Base-by-base conservation (phyloP, 1,139 yeast genomes). In the Zygosaccharomyces sapae region DNA sequence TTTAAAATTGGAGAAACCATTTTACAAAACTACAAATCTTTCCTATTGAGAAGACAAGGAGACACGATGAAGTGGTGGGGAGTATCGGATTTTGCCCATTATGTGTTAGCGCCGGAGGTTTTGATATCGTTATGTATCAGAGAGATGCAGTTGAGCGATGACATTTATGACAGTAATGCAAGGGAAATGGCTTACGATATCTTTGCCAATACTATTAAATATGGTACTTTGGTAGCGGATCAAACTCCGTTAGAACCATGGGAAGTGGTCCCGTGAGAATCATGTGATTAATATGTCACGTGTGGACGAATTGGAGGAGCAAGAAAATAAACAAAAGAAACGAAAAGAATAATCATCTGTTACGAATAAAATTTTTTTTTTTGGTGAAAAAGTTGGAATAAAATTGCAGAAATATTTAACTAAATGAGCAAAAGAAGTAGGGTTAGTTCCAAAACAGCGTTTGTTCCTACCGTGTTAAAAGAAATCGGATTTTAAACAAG, bases 71-170 rank as follows among this genome's bases (percentile, higher is more conserved):
- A 70, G 36, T 83, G 80, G 68, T 83, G 88, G 88, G 79, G 84
- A 1, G 56, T 70, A 0, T 70, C 72, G 19, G 77, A 77, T 44
- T 84, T 82, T 57, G 64, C 75, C 1, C 71, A 76, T 5, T 80
- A 79, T 56, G 81, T 83, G 0, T 62, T 84, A 20, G 81, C 86
- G 9, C 82, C 84, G 39, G 90, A 84, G 55, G 63, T 83, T 5
- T 72, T 82, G 5, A 66, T 79, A 6, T 63, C 79, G 36, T 56
- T 81, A 41, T 74, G 78, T 2, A 71, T 73, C 66, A 74, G 75
- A 9, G 84, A 81, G 51, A 59, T 73, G 56, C 52, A 60, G 0
- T 54, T 70, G 3, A 39, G 45, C 7, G 57, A 70, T 5, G 40
- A 47, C 19, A 43, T 45, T 13, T 46, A 48, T 16, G 47, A 44